Conservation (phyloP, 768 basidiomycete genomes). For the Suillus weaverae region DNA sequence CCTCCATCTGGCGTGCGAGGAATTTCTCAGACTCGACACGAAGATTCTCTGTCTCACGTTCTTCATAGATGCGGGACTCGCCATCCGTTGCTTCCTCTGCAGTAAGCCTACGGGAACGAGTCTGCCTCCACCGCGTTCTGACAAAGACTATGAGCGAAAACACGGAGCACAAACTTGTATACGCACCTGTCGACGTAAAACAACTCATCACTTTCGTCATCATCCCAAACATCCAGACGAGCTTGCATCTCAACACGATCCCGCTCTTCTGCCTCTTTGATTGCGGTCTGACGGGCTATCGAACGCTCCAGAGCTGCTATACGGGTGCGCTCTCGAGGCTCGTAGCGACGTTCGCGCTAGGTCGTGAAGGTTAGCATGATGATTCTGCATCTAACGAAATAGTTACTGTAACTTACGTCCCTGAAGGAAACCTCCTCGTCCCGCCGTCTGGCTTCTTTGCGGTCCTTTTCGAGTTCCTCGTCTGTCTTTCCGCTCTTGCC, state of each 20-base stretch:
- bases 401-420: slow-evolving; percentile 58
- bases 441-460: slow-evolving; percentile 69
- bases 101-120: slow-evolving; percentile 66
- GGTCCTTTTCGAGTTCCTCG: slow-evolving; percentile 82
- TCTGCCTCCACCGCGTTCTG: slow-evolving; percentile 84
- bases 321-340: slow-evolving; percentile 82
- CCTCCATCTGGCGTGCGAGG: slow-evolving; percentile 91
- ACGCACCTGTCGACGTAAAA: slow-evolving; percentile 90
- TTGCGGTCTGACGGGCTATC: slow-evolving; percentile 67
- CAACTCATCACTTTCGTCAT: slow-evolving; percentile 88
- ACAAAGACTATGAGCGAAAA: background rate
- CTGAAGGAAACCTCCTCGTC: slow-evolving; percentile 85
- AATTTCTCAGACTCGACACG: slow-evolving; percentile 92
- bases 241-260: slow-evolving; percentile 79
- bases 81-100: slow-evolving; percentile 84
- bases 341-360: slow-evolving; percentile 92
- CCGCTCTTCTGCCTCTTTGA: slow-evolving; percentile 76
- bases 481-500: slow-evolving; percentile 65
- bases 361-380: slow-evolving; percentile 3
- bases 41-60: slow-evolving; percentile 83
- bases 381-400: background rate
- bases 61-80: slow-evolving; percentile 79
- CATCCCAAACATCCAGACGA: slow-evolving; percentile 86
- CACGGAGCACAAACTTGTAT: background rate
- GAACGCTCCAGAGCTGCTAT: slow-evolving; percentile 76